phyloP scores from a whole-genome alignment of 2,329 filamentous ascomycete genomes.

The Pestalotiopsis fici region DNA sequence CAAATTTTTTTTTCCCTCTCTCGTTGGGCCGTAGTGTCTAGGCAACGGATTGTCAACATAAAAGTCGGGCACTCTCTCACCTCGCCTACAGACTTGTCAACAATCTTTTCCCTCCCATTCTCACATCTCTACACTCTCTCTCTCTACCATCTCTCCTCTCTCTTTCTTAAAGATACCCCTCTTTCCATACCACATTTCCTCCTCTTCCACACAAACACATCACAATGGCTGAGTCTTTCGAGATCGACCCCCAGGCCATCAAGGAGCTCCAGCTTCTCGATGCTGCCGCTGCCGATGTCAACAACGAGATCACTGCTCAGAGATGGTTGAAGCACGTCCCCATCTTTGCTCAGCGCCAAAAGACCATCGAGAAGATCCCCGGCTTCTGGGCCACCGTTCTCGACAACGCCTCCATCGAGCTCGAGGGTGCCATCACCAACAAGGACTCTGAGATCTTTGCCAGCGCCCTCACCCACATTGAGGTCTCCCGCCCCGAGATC shows the following conservation, averaged over 20 bases:
- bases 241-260: conserved; percentile 30
- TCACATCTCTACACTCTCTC: neutral
- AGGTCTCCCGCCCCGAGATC: conserved; percentile 48
- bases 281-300: conserved; percentile 29
- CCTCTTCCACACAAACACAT: neutral
- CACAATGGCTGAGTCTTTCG: conserved; percentile 23
- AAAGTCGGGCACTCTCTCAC: neutral
- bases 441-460: conserved; percentile 60
- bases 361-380: conserved; percentile 57
- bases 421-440: conserved; percentile 65
- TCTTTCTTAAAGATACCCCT: neutral
- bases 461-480: conserved; percentile 54
- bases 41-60: neutral
- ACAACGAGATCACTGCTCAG: conserved; percentile 32
- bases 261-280: conserved; percentile 33
- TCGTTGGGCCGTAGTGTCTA: neutral
- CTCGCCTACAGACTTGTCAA: neutral
- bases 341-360: conserved; percentile 59
- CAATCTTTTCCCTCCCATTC: neutral
- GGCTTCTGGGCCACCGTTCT: conserved; percentile 73
- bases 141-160: neutral
- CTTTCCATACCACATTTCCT: neutral
- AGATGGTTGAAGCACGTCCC: conserved; percentile 29
- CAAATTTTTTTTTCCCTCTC: neutral
- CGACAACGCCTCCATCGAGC: conserved; percentile 55